Conservation (phyloP, 495 filamentous ascomycete species). For the Xylaria telfairii region DNA sequence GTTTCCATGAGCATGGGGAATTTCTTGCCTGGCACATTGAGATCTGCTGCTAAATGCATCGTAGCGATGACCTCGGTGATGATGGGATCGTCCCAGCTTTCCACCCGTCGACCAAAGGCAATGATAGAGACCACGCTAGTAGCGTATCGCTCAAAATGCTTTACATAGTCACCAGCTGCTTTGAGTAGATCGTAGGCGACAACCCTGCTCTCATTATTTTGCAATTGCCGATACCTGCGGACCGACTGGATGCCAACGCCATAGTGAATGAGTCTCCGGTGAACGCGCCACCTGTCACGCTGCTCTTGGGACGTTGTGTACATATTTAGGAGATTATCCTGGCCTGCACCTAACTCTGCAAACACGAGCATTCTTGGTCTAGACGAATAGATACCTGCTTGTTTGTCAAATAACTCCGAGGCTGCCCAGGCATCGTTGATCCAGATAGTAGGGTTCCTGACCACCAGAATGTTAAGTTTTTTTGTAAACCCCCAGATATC, state of each 20-base stretch:
- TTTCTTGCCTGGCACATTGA: slow-evolving; percentile 67
- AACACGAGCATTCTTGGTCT: slow-evolving; percentile 62
- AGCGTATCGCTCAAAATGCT: slow-evolving; percentile 68
- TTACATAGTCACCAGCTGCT: slow-evolving; percentile 59
- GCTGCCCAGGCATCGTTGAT: slow-evolving; percentile 69
- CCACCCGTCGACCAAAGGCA: slow-evolving; percentile 66
- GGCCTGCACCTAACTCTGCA: slow-evolving; percentile 64
- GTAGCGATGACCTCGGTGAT: slow-evolving; percentile 66
- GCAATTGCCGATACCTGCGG: slow-evolving; percentile 62
- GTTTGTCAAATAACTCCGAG: slow-evolving; percentile 61
- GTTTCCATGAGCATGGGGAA: slow-evolving; percentile 69
- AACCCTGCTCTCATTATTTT: slow-evolving; percentile 63
- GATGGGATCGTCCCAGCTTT: slow-evolving; percentile 62
- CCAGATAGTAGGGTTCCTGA: slow-evolving; percentile 67
- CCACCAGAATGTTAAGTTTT: neutral
- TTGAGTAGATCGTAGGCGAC: slow-evolving; percentile 59
- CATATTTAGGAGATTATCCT: slow-evolving; percentile 66
- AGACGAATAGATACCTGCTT: slow-evolving; percentile 61
- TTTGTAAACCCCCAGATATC: neutral
- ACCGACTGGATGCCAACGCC: slow-evolving; percentile 66
- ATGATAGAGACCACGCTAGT: slow-evolving; percentile 69
- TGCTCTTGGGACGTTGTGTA: slow-evolving; percentile 52
- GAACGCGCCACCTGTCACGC: slow-evolving; percentile 64
- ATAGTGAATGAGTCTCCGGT: slow-evolving; percentile 67
- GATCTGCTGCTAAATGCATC: slow-evolving; percentile 68